These are phyloP conservation scores for Plasmodium coatneyi DNA, from an alignment of 169 alveolate genomes.

Conservation along the genomic window DNA sequence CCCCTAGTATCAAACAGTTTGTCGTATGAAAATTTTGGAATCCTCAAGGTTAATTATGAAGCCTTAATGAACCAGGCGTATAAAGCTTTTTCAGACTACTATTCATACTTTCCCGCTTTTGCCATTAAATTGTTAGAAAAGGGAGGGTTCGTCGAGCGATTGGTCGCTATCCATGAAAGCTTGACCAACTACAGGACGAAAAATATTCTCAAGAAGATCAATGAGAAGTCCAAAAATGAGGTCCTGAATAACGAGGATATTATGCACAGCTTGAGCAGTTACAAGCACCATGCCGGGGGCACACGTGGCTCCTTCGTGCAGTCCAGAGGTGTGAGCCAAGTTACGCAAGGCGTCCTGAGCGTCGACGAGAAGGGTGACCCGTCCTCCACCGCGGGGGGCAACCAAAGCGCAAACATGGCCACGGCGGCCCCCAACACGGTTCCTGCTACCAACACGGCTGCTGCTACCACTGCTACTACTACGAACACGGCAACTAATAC, in stretches of 20 bases:
- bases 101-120: conserved; percentile 45
- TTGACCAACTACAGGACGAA: conserved; percentile 52
- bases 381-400: background rate
- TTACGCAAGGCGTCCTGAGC: background rate
- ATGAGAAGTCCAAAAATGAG: conserved; percentile 41
- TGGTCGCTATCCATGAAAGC: conserved; percentile 23
- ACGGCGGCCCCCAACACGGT: background rate
- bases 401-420: background rate
- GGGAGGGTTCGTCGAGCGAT: conserved; percentile 46
- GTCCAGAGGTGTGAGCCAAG: background rate
- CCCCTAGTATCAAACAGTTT: conserved; percentile 12
- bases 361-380: background rate
- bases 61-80: conserved; percentile 36
- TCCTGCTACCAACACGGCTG: too few relatives aligned
- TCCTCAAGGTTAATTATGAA: conserved; percentile 43
- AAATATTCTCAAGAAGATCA: conserved; percentile 36
- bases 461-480: too few relatives aligned
- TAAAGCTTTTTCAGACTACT: conserved; percentile 56
- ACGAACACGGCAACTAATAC: too few relatives aligned
- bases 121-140: conserved; percentile 21
- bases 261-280: conserved; percentile 8
- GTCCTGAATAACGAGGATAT: conserved; percentile 51
- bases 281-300: conserved; percentile 24
- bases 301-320: conserved; percentile 2
- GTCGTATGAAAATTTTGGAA: conserved; percentile 47